These are phyloP conservation scores for Silene vulgaris DNA, from an alignment of 179 eudicot genomes.

Conservation along the genomic window DNA sequence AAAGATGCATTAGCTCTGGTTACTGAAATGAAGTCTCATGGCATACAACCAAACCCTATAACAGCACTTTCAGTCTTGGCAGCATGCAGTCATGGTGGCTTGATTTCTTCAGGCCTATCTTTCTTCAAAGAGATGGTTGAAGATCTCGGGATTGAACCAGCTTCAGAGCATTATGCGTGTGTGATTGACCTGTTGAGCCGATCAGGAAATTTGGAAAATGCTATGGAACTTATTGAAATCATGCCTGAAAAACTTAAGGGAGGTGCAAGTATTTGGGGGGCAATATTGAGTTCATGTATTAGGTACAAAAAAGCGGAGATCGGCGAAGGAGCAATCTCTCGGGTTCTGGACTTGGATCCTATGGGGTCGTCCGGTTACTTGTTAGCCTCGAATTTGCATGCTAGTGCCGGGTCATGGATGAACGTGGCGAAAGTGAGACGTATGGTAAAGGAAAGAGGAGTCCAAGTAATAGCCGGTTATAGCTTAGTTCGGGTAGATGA, in stretches of 20 bases:
- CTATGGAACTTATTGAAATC: constrained; percentile 45
- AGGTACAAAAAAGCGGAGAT: constrained; percentile 37
- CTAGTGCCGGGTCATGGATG: constrained; percentile 52
- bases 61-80: constrained; percentile 62
- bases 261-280: constrained; percentile 65
- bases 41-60: constrained; percentile 59
- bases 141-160: constrained; percentile 34
- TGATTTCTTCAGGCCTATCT: constrained; percentile 47
- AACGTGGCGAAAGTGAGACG: constrained; percentile 55
- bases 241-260: constrained; percentile 39
- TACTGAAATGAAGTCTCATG: constrained; percentile 44
- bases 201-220: constrained; percentile 58
- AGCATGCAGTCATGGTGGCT: constrained; percentile 85
- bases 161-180: constrained; percentile 69
- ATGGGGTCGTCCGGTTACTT: constrained; percentile 56
- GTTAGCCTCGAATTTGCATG: constrained; percentile 63
- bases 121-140: constrained; percentile 48
- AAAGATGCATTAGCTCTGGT: constrained; percentile 45
- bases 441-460: constrained; percentile 57
- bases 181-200: constrained; percentile 72
- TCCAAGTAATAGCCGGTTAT: constrained; percentile 50
- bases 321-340: constrained; percentile 40
- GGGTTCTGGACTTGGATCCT: constrained; percentile 64
- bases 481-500: constrained; percentile 53
- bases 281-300: constrained; percentile 62